These are phyloP conservation scores for Leishmania tarentolae DNA, from an alignment of 208 protist species.

Conservation along the genomic window DNA sequence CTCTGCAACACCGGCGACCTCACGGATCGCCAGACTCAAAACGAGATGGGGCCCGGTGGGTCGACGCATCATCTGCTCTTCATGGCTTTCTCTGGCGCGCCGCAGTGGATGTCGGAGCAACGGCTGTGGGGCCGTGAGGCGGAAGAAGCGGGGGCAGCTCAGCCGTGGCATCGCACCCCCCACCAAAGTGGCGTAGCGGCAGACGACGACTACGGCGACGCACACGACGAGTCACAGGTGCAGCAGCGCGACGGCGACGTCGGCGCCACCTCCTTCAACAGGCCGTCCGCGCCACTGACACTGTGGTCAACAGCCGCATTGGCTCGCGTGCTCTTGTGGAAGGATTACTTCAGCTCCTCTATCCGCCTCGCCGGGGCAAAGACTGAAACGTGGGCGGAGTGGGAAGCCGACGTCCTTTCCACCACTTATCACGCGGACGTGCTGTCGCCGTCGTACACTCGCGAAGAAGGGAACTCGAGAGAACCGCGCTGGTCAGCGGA, in stretches of 20 bases:
- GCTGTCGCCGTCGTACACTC: neutral
- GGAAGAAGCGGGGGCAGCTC: conserved; percentile 4
- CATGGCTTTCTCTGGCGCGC: conserved; percentile 55
- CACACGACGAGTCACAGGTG: neutral
- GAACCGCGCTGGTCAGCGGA: conserved; percentile 13
- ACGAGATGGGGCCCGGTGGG: conserved; percentile 39
- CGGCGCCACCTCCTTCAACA: neutral
- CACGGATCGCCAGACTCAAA: conserved; percentile 27
- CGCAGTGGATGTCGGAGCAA: conserved; percentile 36
- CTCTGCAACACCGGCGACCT: conserved; percentile 47
- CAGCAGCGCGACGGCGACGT: neutral
- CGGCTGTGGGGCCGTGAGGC: conserved; percentile 7
- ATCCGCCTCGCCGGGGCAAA: neutral
- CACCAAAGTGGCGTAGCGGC: neutral
- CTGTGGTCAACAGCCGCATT: conserved; percentile 27
- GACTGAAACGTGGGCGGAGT: conserved; percentile 12
- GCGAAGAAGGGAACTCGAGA: neutral
- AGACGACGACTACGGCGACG: conserved; percentile 27
- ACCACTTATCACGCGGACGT: conserved; percentile 37
- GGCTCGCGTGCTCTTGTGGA: conserved; percentile 27
- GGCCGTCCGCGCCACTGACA: neutral
- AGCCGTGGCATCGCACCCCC: neutral
- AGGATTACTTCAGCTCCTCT: conserved; percentile 15
- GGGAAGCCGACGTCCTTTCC: conserved; percentile 26
- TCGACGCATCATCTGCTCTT: conserved; percentile 57